Conservation (phyloP, 768 basidiomycete species). For the Lentinula sp. region DNA sequence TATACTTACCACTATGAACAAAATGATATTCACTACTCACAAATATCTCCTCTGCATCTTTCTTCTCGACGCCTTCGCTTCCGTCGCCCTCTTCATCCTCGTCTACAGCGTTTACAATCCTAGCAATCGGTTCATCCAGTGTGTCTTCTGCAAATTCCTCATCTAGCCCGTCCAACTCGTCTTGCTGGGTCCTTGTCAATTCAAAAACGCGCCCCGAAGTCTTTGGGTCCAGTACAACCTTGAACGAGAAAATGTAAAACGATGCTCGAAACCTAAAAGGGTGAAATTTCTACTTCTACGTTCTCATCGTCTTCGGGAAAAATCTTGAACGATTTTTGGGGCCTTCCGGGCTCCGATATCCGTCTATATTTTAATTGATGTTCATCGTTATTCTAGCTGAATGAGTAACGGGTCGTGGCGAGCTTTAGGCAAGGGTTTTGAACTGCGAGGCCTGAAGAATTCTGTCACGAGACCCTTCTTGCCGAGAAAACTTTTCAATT, state of each 20-base stretch:
- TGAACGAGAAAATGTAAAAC: slow-evolving; percentile 7
- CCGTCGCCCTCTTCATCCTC: slow-evolving; percentile 38
- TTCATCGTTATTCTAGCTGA: slow-evolving; percentile 80
- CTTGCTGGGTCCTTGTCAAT: slow-evolving; percentile 88
- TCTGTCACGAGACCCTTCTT: no score
- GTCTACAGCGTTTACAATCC: slow-evolving; percentile 29
- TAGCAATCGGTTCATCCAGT: slow-evolving; percentile 45
- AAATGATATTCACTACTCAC: slow-evolving; percentile 29
- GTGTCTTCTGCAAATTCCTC: slow-evolving; percentile 45
- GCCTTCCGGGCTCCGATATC: slow-evolving; percentile 68
- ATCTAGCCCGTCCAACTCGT: slow-evolving; percentile 69
- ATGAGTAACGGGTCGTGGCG: slow-evolving; percentile 86
- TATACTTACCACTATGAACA: slow-evolving; percentile 2
- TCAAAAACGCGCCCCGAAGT: slow-evolving; percentile 86
- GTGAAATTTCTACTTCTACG: slow-evolving; percentile 38
- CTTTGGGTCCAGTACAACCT: slow-evolving; percentile 75
- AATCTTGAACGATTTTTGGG: slow-evolving; percentile 61
- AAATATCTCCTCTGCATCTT: slow-evolving; percentile 52
- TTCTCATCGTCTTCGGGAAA: slow-evolving; percentile 44
- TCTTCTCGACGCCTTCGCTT: slow-evolving; percentile 20
- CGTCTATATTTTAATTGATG: slow-evolving; percentile 71
- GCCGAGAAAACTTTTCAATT: no score
- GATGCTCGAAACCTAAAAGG: neutral
- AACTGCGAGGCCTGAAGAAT: slow-evolving; percentile 74
- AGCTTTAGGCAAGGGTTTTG: slow-evolving; percentile 47